Percentiles rank a stretch among this genome's conserved stretches.
These are phyloP conservation scores for Arctium lappa DNA, from an alignment of 129 eudicot species.

Conservation along the genomic window DNA sequence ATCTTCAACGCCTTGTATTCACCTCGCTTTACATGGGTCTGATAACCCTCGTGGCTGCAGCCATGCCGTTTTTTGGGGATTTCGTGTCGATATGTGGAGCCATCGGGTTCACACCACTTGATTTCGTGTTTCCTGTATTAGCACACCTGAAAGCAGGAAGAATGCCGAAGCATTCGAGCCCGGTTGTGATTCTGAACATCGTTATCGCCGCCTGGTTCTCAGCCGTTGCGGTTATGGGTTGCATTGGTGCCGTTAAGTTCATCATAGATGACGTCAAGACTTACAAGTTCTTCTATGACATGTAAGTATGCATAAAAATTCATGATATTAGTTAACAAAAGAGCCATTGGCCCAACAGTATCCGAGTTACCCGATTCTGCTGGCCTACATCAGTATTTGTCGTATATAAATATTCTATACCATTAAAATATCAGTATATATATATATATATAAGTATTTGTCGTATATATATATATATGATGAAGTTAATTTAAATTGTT, in stretches of 20 bases:
- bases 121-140: constrained; percentile 55
- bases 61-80: constrained; percentile 63
- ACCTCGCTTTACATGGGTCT: constrained; percentile 40
- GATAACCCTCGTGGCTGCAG: constrained; percentile 45
- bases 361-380: not conserved
- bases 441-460: not conserved
- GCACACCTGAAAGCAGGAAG: constrained; percentile 57
- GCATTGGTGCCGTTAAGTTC: constrained; percentile 51
- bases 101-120: constrained; percentile 61
- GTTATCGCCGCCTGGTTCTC: constrained; percentile 51
- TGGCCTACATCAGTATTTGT: not conserved
- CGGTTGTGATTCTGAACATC: constrained; percentile 31
- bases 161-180: constrained; percentile 13
- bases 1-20: constrained; percentile 20
- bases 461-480: not conserved
- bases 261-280: constrained; percentile 38
- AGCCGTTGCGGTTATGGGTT: constrained; percentile 52
- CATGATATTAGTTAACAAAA: not conserved
- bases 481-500: not conserved
- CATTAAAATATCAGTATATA: not conserved
- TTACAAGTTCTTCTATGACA: constrained; percentile 43
- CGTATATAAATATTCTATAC: not conserved
- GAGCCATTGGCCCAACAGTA: not conserved
- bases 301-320: constrained; percentile 13
- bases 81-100: constrained; percentile 61